Base-by-base conservation (phyloP, 2,329 filamentous ascomycete species). In the Blumeria graminis region DNA sequence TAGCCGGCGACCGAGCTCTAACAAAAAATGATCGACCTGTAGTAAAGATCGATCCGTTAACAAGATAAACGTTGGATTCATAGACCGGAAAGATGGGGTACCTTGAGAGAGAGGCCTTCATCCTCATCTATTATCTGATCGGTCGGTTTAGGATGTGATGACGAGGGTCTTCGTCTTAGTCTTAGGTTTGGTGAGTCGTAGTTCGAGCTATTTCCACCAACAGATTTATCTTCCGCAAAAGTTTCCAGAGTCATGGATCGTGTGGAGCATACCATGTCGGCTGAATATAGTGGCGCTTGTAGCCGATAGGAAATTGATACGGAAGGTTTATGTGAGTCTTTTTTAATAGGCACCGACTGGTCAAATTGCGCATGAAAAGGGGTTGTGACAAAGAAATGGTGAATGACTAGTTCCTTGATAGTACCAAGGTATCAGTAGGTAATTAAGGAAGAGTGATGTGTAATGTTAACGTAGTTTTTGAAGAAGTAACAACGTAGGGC, bases 1-100 rank as follows among this genome's bases (percentile, higher is more conserved):
- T 51, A 98, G 74, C 56, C 90, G 80, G 61, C 84, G 77, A 69
- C 93, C 89, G 46, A 98, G 75, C 67, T 96, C 88, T 41, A 82
- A 76, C 56, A 98, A 74, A 68, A 93, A 92, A 55, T 84, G 71
- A 65, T 92, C 86, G 55, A 92, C 77, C 79, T 83, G 48, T 32
- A 46, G 41, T 16, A 33, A 7, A 39, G 14, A 34, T 54, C 22
- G 34, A 28, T 4, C 39, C 10, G 34, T 18, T 35, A 52, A 32
- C 34, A 32, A 28, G 11, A 11, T 52, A 32, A 18, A 35, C 22
- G 22, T 28, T 28, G 22, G 6, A 38, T 16, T 38, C 13, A 13
- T 6, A 18, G 5, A 9, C 34, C 22, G n/a, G 34, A 53, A 33
- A 22, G 11, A 18, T 5, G 28, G 59, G 62, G 33, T 62, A 76